Evolutionary conservation across 805 yeast species (phyloP), one percentile per base, ranked within the genome.

Genomic region (Saturnispora kantuleensis): DNA sequence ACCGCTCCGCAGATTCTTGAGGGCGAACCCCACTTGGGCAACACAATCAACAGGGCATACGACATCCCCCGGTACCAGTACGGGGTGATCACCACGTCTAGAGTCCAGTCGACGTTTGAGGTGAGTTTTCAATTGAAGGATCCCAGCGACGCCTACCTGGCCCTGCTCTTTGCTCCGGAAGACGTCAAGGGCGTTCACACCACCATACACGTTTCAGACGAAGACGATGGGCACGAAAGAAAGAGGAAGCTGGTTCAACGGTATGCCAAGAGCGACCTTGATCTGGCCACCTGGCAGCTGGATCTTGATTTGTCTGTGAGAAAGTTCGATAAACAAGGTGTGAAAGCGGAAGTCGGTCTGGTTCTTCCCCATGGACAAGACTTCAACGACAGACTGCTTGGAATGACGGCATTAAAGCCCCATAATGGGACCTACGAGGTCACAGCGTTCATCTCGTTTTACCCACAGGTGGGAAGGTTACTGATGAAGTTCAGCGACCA

Each of bases 371-470:
- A 5, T 8, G 69, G 66, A 45, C 53, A 60, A 15, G 63, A 63
- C 0, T 39, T 52, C 3, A 44, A 55, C 17, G 41, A 47, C 4
- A 46, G 46, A 21, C 49, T 64, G 4, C 40, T 64, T 8, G 72
- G 71, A 1, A 61, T 71, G 2, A 50, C 60, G 2, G 71, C 66
- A 3, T 45, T 63, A 21, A 69, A 64, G 45, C 62, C 63, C 11
- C 47, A 45, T 21, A 33, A n/a, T 4, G 42, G 21, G 15, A 52
- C 50, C 11, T 55, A 55, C n/a, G 80, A 74, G 50, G 43, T 77
- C 10, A 76, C 83, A 0, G 73, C 71, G 6, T 70, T 73, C 47
- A 70, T 79, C 0, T 74, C 83, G 0, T 75, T 71, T 46, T 62
- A 67, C 52, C 70, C 71, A 16, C 55, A 58, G n/a, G 42, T 64